Percentiles rank a stretch among this genome's conserved stretches.
phyloP scores from a whole-genome alignment of 1,284 basidiomycete genomes.

The Takashimella tepidaria region DNA sequence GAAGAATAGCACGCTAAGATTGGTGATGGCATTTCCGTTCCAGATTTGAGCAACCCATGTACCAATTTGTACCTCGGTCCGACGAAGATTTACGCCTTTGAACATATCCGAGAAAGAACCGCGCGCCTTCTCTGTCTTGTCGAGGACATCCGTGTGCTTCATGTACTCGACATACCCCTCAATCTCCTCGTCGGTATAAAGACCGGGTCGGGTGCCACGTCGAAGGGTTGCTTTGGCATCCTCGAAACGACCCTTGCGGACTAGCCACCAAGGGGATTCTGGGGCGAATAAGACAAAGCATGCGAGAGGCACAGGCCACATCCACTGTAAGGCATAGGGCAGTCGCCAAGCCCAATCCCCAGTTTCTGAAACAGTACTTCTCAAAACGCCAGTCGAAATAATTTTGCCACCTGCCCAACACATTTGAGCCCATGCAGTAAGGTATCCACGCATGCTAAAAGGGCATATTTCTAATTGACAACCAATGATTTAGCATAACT shows the following conservation, averaged over 20 bases:
- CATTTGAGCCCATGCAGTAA: no score
- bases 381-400: conserved; percentile 46
- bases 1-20: conserved; percentile 22
- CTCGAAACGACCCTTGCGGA: conserved; percentile 15
- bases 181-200: conserved; percentile 10
- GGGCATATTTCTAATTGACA: no score
- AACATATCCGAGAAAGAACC: conserved; percentile 50
- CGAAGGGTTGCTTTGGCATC: conserved; percentile 17
- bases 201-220: conserved; percentile 7
- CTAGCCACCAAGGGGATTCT: no score
- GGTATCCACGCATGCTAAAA: no score
- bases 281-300: conserved; percentile 28
- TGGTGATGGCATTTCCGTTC: conserved; percentile 4
- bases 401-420: conserved; percentile 49
- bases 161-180: conserved; percentile 18
- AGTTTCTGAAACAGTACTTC: conserved; percentile 29
- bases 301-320: conserved; percentile 37
- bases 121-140: conserved; percentile 19
- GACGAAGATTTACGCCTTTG: conserved; percentile 41
- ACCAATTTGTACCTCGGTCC: conserved; percentile 50
- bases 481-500: conserved; percentile 51
- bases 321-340: conserved; percentile 33
- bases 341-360: conserved; percentile 24
- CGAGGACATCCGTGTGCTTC: conserved; percentile 24
- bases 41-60: no score